Evolutionary conservation across 2,329 filamentous ascomycete genomes (phyloP), one percentile per base, ranked within the genome.

Genomic region (Microsporum canis): DNA sequence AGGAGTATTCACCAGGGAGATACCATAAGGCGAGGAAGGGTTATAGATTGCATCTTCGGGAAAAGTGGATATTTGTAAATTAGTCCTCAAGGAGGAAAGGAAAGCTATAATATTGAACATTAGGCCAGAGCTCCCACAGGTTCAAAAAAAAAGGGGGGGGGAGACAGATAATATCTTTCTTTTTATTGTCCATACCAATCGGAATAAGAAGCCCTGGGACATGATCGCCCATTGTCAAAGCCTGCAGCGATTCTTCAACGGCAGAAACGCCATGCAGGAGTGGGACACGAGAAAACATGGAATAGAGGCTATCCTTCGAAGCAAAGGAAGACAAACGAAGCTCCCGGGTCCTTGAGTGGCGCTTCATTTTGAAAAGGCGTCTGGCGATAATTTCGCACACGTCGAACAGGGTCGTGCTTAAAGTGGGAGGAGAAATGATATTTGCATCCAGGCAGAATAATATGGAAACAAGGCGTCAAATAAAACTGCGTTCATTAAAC

Each of bases 71-170:
- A 92, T 84, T 67, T 86, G 85, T 60, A 94, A 82, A 70, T 94
- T 94, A 65, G 88, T 88, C 66, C 88, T 85, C 14, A 94, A 80
- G 67, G 89, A 92, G 61, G 85, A 87, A 74, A 94, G 87, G 78
- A 94, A 94, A 31, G 88, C 89, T 94, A 73, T 63, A 53, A 67
- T 65, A 61, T 41, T 17, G 17, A 43, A 47, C 43, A 17, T 47
- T 47, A 47, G 39, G 14, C 39, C 3, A n/a, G 7, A 43, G 17
- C 39, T n/a, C 14, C 14, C 39, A n/a, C 39, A 41, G 39, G 7
- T 23, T 23, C 17, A 23, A 23, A 23, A 23, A 23, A 23, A 23
- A 23, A 23, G 17, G 17, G 17, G 17, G 17, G 17, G 17, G 17
- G 17, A 23, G 17, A 23, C 17, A 23, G 17, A 23, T 23, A 23